Conservation (phyloP, 208 protist species). For the Trypanosoma grayi region DNA sequence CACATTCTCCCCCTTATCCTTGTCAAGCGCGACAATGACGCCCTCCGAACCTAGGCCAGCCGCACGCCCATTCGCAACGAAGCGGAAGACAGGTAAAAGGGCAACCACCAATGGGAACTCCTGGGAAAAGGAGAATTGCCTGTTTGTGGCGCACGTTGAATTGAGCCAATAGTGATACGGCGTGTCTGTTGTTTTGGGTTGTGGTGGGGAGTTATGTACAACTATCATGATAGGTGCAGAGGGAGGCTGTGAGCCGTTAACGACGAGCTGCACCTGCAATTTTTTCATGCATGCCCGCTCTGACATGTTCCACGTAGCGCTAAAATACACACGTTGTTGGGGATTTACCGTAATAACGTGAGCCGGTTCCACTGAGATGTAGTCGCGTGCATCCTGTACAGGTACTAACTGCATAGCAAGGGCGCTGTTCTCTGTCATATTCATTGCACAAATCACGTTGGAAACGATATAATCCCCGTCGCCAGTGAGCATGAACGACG, state of each 20-base stretch:
- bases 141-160: conserved; percentile 76
- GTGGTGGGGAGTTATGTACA: conserved; percentile 66
- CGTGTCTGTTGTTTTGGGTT: conserved; percentile 49
- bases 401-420: conserved; percentile 86
- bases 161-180: conserved; percentile 91
- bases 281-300: conserved; percentile 58
- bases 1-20: conserved; percentile 72
- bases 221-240: conserved; percentile 75
- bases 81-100: conserved; percentile 76
- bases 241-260: conserved; percentile 72
- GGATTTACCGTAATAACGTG: conserved; percentile 83
- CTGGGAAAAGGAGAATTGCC: conserved; percentile 63
- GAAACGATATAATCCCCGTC: conserved; percentile 80
- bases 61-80: conserved; percentile 34
- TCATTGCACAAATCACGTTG: conserved; percentile 85
- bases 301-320: conserved; percentile 63
- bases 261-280: conserved; percentile 68
- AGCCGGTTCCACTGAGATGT: conserved; percentile 61
- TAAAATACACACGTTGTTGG: conserved; percentile 87
- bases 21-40: conserved; percentile 79
- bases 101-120: conserved; percentile 73
- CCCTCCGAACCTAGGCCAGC: conserved; percentile 45
- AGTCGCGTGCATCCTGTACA: conserved; percentile 45
- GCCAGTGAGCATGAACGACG: conserved; percentile 69
- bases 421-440: conserved; percentile 81